These are phyloP conservation scores for Musa itinerans DNA, from an alignment of 176 grass and related monocot species.

Conservation along the genomic window DNA sequence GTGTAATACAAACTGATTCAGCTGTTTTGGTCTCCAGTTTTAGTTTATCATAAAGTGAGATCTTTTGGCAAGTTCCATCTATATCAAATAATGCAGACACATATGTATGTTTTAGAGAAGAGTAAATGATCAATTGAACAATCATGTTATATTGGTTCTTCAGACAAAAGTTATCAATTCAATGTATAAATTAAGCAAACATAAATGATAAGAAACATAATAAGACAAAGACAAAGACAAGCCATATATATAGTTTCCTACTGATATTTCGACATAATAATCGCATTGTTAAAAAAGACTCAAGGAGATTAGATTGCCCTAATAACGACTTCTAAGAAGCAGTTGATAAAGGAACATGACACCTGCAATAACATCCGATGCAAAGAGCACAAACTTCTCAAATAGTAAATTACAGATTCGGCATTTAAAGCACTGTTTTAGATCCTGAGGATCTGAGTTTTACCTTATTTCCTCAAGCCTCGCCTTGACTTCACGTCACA, in stretches of 20 bases:
- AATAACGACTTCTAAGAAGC: neutral
- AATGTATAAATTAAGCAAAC: neutral
- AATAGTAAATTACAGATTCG: neutral
- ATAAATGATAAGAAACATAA: neutral
- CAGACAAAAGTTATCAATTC: neutral
- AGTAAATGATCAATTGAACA: neutral
- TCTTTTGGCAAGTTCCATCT: neutral
- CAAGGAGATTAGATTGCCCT: neutral
- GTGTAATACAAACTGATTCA: neutral
- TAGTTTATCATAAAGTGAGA: neutral
- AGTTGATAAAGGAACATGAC: neutral
- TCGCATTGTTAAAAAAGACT: neutral
- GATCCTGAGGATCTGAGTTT: neutral
- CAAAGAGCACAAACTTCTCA: neutral
- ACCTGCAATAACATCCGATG: neutral
- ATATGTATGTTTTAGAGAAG: neutral
- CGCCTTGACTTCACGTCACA: neutral
- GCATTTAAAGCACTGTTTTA: neutral
- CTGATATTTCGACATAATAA: neutral
- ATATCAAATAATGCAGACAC: too few species aligned
- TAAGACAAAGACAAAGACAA: neutral
- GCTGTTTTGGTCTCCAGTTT: neutral
- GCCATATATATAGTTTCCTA: neutral
- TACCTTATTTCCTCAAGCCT: constrained; percentile 7
- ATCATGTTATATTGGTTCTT: neutral